Evolutionary conservation across 495 filamentous ascomycete species (phyloP).

Genomic region (Neurospora sp.): DNA sequence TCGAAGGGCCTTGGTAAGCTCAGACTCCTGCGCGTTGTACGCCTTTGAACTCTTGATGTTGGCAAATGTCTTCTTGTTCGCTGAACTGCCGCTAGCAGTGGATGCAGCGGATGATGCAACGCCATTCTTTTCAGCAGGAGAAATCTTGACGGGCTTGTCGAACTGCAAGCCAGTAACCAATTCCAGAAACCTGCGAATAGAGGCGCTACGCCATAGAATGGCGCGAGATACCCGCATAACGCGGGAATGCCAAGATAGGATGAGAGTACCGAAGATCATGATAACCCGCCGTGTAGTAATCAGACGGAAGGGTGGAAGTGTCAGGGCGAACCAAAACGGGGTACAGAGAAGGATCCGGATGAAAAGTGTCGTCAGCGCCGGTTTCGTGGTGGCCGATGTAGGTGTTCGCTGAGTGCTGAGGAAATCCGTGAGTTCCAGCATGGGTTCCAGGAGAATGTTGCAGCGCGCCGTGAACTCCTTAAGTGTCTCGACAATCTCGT

Average conservation of each 20-base stretch:
- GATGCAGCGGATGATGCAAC: constrained; percentile 9
- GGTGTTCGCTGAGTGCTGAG: constrained; percentile 85
- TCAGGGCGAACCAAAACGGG: constrained; percentile 75
- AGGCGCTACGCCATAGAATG: constrained; percentile 81
- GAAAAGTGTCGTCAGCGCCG: constrained; percentile 84
- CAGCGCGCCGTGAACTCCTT: constrained; percentile 80
- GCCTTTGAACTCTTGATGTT: constrained; percentile 6
- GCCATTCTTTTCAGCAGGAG: background rate
- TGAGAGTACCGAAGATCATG: constrained; percentile 66
- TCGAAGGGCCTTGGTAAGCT: constrained; percentile 27
- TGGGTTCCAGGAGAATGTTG: constrained; percentile 82
- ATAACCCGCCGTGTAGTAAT: constrained; percentile 81
- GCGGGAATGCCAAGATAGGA: constrained; percentile 83
- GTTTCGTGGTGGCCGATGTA: constrained; percentile 82
- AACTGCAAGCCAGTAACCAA: constrained; percentile 75
- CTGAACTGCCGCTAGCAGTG: constrained; percentile 5
- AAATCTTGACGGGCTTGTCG: constrained; percentile 26
- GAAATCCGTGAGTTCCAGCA: constrained; percentile 82
- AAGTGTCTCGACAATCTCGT: constrained; percentile 92
- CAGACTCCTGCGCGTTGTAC: constrained; percentile 17
- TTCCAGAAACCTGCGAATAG: constrained; percentile 54
- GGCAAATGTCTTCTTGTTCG: background rate
- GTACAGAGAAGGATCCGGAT: constrained; percentile 80
- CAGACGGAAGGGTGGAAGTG: constrained; percentile 70
- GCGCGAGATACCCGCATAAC: constrained; percentile 76